Percentiles rank a stretch among this genome's conserved stretches.
Evolutionary conservation across 202 grass and related monocot species (phyloP).

Genomic region (Sporobolus alterniflorus): DNA sequence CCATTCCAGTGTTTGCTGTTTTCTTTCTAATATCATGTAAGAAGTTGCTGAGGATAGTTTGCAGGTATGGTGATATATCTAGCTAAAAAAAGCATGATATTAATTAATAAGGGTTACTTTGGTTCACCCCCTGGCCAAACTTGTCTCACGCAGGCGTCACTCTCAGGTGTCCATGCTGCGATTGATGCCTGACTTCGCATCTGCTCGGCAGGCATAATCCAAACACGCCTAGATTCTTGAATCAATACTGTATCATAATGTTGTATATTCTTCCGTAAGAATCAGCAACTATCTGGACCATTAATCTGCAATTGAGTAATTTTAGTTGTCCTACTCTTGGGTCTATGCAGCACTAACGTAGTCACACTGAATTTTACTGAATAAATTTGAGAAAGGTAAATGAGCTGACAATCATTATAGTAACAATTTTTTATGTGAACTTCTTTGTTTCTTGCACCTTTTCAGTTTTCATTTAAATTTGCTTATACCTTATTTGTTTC

Average conservation of each 20-base stretch:
- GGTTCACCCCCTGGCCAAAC: too few relatives aligned
- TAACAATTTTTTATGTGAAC: slow-evolving; percentile 1
- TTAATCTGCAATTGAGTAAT: neutral
- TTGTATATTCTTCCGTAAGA: neutral
- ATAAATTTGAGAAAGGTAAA: neutral
- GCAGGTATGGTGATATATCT: slow-evolving; percentile 8
- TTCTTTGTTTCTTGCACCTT: slow-evolving; percentile 21
- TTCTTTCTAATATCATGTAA: slow-evolving; percentile 12
- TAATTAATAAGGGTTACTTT: neutral
- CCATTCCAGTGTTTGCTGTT: neutral
- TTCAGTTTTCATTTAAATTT: slow-evolving; percentile 19
- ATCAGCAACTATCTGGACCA: neutral
- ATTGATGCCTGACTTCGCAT: too few relatives aligned
- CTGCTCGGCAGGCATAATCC: too few relatives aligned
- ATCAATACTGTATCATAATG: neutral
- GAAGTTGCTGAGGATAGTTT: slow-evolving; percentile 18
- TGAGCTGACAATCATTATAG: slow-evolving; percentile 9
- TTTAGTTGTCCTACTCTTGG: slow-evolving; percentile 8
- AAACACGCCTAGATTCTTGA: too few relatives aligned
- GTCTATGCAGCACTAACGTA: neutral
- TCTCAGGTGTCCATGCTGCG: too few relatives aligned
- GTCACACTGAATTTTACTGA: slow-evolving; percentile 5
- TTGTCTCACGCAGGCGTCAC: too few relatives aligned
- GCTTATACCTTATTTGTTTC: slow-evolving; percentile 45
- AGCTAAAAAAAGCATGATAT: neutral